phyloP scores from a whole-genome alignment of 2,329 filamentous ascomycete genomes.

The Aspergillus alliaceus region DNA sequence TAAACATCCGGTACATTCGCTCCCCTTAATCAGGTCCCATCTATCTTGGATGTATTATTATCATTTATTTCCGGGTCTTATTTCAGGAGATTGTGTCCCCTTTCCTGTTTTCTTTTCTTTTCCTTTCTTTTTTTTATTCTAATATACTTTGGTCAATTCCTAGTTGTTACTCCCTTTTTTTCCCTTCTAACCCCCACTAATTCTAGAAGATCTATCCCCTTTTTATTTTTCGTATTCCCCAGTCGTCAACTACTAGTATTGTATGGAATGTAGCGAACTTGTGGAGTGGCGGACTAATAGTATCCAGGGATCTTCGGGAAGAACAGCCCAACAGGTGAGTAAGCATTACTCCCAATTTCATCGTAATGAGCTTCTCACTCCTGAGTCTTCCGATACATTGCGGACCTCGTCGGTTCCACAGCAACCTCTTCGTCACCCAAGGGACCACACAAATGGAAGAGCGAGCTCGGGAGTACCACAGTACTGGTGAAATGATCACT shows the following conservation, averaged over 20 bases:
- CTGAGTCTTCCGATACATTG: slow-evolving; percentile 3
- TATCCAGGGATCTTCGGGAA: not conserved
- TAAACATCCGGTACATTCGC: not conserved
- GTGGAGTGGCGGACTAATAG: not conserved
- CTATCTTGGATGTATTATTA: not conserved
- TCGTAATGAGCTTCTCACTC: not conserved
- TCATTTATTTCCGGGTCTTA: slow-evolving; percentile 1
- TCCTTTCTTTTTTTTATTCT: not conserved
- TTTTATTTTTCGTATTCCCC: not conserved
- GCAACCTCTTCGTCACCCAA: not conserved
- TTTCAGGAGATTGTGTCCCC: not conserved
- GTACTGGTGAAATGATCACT: not conserved
- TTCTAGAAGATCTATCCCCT: not conserved
- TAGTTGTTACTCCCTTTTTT: not conserved
- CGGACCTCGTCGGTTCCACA: slow-evolving; percentile 7
- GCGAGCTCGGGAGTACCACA: not conserved
- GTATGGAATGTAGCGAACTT: not conserved
- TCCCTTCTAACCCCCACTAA: no score
- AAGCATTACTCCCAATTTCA: not conserved
- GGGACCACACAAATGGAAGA: not conserved
- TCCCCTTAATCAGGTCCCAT: not conserved
- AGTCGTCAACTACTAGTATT: not conserved
- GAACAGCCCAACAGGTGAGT: not conserved
- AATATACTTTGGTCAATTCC: not conserved
- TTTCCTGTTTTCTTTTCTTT: not conserved